Evolutionary conservation across 441 rosid genomes (phyloP).

Genomic region (Brassica hybrid): DNA sequence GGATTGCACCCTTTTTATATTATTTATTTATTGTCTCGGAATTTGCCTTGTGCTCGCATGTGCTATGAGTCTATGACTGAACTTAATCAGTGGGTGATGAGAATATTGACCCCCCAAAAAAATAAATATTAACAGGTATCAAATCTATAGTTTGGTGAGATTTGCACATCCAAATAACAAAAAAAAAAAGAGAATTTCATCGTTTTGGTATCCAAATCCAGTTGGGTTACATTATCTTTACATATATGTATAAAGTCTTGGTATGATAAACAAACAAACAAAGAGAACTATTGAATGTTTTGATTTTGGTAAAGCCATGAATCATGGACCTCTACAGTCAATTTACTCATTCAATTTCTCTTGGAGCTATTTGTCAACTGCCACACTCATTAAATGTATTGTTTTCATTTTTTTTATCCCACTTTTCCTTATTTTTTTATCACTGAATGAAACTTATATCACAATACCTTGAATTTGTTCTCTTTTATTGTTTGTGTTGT

Average conservation of each 20-base stretch:
- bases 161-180: conserved; percentile 17
- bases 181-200: neutral
- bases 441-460: neutral
- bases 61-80: conserved; percentile 34
- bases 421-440: neutral
- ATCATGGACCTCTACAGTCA: conserved; percentile 39
- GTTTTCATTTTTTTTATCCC: neutral
- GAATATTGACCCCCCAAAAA: conserved; percentile 15
- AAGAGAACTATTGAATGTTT: conserved; percentile 36
- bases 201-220: conserved; percentile 25
- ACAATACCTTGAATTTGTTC: neutral
- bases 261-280: conserved; percentile 8
- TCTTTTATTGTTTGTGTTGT: neutral
- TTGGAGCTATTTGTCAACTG: conserved; percentile 40
- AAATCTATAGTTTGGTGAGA: conserved; percentile 40
- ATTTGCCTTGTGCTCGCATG: conserved; percentile 31
- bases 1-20: conserved; percentile 35
- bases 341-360: conserved; percentile 32
- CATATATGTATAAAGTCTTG: neutral
- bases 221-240: conserved; percentile 38
- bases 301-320: conserved; percentile 41
- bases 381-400: conserved; percentile 33
- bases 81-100: conserved; percentile 26
- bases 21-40: neutral
- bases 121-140: conserved; percentile 5